Conservation (phyloP, 2,329 filamentous ascomycete species). For the Diplodia scrobiculata region DNA sequence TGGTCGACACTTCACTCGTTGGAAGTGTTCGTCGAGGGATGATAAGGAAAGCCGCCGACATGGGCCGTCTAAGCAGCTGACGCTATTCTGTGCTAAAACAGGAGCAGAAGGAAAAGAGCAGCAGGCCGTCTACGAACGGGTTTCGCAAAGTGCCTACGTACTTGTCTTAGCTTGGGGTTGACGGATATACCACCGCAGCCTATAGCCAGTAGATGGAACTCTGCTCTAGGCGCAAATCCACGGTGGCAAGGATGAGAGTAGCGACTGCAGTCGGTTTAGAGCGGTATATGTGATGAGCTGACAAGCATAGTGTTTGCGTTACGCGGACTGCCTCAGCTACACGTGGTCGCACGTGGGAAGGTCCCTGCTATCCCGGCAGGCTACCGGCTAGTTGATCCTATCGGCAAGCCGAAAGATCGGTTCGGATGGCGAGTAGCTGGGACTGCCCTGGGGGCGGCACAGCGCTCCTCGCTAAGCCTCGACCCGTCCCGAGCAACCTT, state of each 20-base stretch:
- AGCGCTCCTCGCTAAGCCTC: neutral
- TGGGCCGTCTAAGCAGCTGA: constrained; percentile 3
- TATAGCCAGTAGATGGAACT: constrained; percentile 8
- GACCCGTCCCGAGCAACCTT: too few species aligned
- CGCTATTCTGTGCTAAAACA: constrained; percentile 6
- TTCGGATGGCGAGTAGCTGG: neutral
- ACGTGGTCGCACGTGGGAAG: constrained; percentile 24
- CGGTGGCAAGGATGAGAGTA: constrained; percentile 1
- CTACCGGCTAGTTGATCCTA: neutral
- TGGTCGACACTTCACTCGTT: neutral
- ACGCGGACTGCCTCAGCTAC: constrained; percentile 17
- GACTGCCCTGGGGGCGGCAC: neutral
- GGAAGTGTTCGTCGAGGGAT: neutral
- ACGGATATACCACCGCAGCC: neutral
- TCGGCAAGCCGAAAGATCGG: constrained; percentile 17
- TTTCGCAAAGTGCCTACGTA: neutral
- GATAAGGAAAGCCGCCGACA: neutral
- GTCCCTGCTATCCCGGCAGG: constrained; percentile 10
- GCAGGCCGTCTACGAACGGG: neutral
- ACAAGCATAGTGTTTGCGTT: constrained; percentile 1
- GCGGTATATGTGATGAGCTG: constrained; percentile 15
- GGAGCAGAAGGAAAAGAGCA: neutral
- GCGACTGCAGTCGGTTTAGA: constrained; percentile 8
- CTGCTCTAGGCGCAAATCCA: neutral
- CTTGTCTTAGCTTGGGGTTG: neutral